phyloP scores from a whole-genome alignment of 805 yeast species.

The Metschnikowia similis region DNA sequence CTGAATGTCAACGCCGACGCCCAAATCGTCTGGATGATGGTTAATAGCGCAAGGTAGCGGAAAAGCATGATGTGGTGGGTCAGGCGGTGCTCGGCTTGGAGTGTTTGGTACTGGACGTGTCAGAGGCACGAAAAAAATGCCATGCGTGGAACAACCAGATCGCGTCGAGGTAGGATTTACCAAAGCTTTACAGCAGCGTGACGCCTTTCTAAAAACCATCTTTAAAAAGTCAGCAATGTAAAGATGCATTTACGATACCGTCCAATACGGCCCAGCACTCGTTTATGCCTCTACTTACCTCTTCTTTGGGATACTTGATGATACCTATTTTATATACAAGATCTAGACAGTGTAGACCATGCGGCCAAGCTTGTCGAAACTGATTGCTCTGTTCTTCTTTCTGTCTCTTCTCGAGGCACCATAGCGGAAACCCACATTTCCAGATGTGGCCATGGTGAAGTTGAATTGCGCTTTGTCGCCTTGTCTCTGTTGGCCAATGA shows the following conservation, averaged over 20 bases:
- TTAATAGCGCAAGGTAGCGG: constrained; percentile 19
- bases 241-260: too few species aligned
- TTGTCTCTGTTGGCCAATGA: constrained; percentile 53
- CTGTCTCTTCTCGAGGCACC: constrained; percentile 88
- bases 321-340: background rate
- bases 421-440: constrained; percentile 85
- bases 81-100: background rate
- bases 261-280: too few species aligned
- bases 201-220: background rate
- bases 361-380: constrained; percentile 64
- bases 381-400: constrained; percentile 75
- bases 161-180: background rate
- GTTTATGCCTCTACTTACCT: background rate
- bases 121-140: constrained; percentile 6
- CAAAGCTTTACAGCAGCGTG: background rate
- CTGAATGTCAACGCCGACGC: constrained; percentile 67
- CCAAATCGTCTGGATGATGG: constrained; percentile 28
- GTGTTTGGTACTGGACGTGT: constrained; percentile 6
- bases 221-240: too few species aligned
- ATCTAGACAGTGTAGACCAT: constrained; percentile 33
- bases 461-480: constrained; percentile 72
- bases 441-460: constrained; percentile 75
- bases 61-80: constrained; percentile 10
- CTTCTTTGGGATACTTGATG: background rate
- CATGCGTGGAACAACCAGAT: constrained; percentile 6